Evolutionary conservation across 2,329 filamentous ascomycete species (phyloP).

Genomic region (Phoma sp.): DNA sequence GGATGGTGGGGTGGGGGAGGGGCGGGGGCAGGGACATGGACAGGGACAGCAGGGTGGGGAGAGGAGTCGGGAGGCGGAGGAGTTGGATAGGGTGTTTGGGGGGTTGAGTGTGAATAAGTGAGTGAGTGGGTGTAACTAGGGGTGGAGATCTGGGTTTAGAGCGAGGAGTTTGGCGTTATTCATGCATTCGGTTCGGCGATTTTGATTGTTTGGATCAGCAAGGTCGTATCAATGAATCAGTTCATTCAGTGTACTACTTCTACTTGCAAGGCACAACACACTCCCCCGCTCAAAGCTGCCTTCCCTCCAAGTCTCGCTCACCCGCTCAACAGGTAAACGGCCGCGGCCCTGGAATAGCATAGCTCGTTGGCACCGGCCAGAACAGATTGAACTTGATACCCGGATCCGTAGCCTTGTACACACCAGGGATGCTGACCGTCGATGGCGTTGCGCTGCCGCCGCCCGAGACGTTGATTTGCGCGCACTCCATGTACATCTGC

Average conservation of each 20-base stretch:
- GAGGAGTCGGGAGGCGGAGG: slow-evolving; percentile 65
- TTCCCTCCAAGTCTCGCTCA: too few relatives aligned
- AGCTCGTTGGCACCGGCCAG: slow-evolving; percentile 46
- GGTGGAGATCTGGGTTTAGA: not conserved
- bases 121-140: not conserved
- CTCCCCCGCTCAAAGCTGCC: too few relatives aligned
- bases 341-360: slow-evolving; percentile 58
- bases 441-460: slow-evolving; percentile 35
- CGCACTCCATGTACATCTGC: slow-evolving; percentile 54
- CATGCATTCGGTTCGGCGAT: too few relatives aligned
- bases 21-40: slow-evolving; percentile 2
- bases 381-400: slow-evolving; percentile 45
- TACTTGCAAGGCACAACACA: too few relatives aligned
- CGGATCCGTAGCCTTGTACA: slow-evolving; percentile 39
- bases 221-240: not conserved
- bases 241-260: too few relatives aligned
- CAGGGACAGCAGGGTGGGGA: slow-evolving; percentile 6
- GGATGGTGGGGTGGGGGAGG: too few relatives aligned
- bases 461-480: slow-evolving; percentile 41
- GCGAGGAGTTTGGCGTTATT: slow-evolving; percentile 13
- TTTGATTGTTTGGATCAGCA: too few relatives aligned
- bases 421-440: slow-evolving; percentile 41
- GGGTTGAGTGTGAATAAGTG: slow-evolving; percentile 56
- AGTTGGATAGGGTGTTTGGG: slow-evolving; percentile 70
- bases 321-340: slow-evolving; percentile 56